Base-by-base conservation (phyloP, 2,329 filamentous ascomycete genomes). In the Xylaria sp. region DNA sequence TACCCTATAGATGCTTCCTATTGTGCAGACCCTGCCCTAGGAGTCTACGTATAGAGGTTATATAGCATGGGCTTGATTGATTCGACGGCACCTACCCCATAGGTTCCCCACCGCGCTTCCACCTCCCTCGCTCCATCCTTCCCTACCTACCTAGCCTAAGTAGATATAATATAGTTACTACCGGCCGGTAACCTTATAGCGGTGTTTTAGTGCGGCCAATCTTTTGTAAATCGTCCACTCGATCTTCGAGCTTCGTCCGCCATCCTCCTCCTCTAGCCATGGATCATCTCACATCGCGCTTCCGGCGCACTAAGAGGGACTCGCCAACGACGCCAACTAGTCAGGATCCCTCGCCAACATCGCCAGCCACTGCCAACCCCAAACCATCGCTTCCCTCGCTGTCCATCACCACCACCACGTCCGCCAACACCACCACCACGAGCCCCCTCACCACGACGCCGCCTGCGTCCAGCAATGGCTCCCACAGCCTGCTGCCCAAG, bases 241-340 rank as follows among this genome's bases (percentile, higher is more conserved):
- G 48, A 29, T 54, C 51, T 35, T 32, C 18, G 27, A 54, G 25
- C 51, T 44, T 21, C 51, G 16, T 35, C 51, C 51, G 50, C 53
- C 57, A 35, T 10, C 51, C 29, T 16, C 48, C 65, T 27, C 16
- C 57, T 16, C 42, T 35, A 50, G 66, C 21, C 60, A 77, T 77
- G 74, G 76, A 78, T 40, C 74, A 74, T 25, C 53, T 78, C 47
- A 73, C 75, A 35, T 72, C 75, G 60, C 76, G 75, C 71, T 77
- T 77, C 37, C 73, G 76, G 65, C 75, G 75, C 66, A 71, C 48
- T 23, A 75, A 70, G 68, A 73, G 67, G 60, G 66, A 68, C 18
- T 63, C 72, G 23, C 65, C 73, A 13, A 32, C 67, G 18, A 60
- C 67, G 40, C 64, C 72, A 2, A 44, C 55, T 1, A 8, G 27